Evolutionary conservation across 208 protist genomes (phyloP).

Genomic region (Acanthamoeba quina): DNA sequence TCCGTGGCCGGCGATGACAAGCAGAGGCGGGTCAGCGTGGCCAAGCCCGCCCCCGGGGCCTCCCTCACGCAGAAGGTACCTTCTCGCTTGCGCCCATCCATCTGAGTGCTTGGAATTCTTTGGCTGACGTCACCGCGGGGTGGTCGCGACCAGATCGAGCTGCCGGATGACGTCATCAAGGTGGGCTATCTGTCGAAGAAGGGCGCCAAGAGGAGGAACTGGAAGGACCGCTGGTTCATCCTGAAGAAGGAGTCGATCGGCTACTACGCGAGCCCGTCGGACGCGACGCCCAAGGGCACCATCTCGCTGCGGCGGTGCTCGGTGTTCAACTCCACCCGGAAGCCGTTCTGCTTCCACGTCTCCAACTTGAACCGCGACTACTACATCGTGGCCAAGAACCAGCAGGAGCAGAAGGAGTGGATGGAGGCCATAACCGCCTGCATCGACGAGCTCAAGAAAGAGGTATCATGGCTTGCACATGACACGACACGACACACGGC

Average conservation of each 20-base stretch:
- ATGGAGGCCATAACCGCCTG: slow-evolving; percentile 49
- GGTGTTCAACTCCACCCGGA: slow-evolving; percentile 1
- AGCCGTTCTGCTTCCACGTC: slow-evolving; percentile 59
- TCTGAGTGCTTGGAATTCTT: neutral
- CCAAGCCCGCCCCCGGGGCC: neutral
- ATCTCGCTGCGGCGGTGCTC: slow-evolving; percentile 18
- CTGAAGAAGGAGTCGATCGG: slow-evolving; percentile 47
- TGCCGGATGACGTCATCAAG: slow-evolving; percentile 46
- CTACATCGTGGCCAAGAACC: slow-evolving; percentile 27
- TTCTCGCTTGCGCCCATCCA: neutral
- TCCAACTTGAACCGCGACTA: slow-evolving; percentile 44
- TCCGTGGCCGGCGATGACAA: neutral
- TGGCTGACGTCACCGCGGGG: no score
- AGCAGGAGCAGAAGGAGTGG: slow-evolving; percentile 64
- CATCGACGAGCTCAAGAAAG: slow-evolving; percentile 60
- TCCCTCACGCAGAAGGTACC: slow-evolving; percentile 35
- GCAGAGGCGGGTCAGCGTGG: slow-evolving; percentile 45
- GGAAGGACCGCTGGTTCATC: slow-evolving; percentile 68
- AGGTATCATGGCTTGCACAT: neutral
- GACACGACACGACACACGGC: no score
- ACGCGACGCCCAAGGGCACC: slow-evolving; percentile 26
- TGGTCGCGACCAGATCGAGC: slow-evolving; percentile 1
- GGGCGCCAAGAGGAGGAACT: slow-evolving; percentile 36
- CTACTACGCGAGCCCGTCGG: slow-evolving; percentile 44
- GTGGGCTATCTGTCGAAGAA: slow-evolving; percentile 55